These are phyloP conservation scores for Stemphylium lycopersici DNA, from an alignment of 2,329 filamentous ascomycete species.

Conservation along the genomic window DNA sequence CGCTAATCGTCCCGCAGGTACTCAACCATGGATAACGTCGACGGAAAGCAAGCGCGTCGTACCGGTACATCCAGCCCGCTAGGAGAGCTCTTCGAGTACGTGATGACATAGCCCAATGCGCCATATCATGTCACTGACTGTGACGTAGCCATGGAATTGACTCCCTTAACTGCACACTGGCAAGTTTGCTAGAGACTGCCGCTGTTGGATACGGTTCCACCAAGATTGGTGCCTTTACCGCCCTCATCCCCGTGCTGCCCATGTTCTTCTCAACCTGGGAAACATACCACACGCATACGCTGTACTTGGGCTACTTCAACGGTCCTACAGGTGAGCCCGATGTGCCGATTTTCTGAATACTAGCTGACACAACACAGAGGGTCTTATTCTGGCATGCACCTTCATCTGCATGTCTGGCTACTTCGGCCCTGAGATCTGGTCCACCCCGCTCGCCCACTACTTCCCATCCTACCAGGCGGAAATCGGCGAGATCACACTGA, in stretches of 20 bases:
- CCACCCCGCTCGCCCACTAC: constrained; percentile 69
- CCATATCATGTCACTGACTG: constrained; percentile 32
- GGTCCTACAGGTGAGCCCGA: constrained; percentile 71
- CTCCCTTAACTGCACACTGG: constrained; percentile 94
- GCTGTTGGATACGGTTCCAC: constrained; percentile 90
- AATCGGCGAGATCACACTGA: constrained; percentile 76
- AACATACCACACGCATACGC: constrained; percentile 96
- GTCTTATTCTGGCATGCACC: constrained; percentile 82
- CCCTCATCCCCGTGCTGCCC: constrained; percentile 85
- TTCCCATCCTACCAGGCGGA: constrained; percentile 52
- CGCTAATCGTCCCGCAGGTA: constrained; percentile 58
- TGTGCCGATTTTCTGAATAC: neutral
- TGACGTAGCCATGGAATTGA: constrained; percentile 82
- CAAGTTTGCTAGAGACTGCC: constrained; percentile 85
- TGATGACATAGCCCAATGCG: constrained; percentile 32
- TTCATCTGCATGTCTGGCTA: constrained; percentile 88
- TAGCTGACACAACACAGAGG: constrained; percentile 61
- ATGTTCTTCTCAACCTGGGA: constrained; percentile 99
- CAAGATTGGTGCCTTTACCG: constrained; percentile 86
- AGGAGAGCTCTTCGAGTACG: constrained; percentile 90
- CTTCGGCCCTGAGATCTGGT: constrained; percentile 89
- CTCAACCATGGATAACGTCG: constrained; percentile 98
- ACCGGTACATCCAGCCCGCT: constrained; percentile 94
- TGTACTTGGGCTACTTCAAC: constrained; percentile 96
- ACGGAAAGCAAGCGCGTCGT: constrained; percentile 94